These are phyloP conservation scores for Lactarius quietus DNA, from an alignment of 768 basidiomycete genomes.

Conservation along the genomic window DNA sequence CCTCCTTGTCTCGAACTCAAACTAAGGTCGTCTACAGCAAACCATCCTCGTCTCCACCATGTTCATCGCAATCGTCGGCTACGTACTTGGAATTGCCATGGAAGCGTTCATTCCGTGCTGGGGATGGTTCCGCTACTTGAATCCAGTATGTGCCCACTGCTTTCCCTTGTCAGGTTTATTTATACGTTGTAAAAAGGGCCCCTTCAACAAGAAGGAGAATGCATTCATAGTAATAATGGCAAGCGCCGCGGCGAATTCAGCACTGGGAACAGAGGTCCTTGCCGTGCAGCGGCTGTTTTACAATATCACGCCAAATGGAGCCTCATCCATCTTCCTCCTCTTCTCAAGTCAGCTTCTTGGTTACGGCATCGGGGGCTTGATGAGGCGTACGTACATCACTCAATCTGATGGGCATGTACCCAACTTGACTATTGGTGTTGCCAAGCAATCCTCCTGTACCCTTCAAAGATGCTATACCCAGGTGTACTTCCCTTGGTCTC, in stretches of 20 bases:
- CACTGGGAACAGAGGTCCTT: conserved; percentile 51
- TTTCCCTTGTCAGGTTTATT: neutral
- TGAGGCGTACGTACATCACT: conserved; percentile 39
- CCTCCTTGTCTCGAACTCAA: neutral
- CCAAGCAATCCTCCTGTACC: conserved; percentile 47
- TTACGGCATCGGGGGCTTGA: conserved; percentile 53
- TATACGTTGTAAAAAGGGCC: conserved; percentile 36
- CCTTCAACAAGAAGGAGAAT: conserved; percentile 60
- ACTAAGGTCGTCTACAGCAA: conserved; percentile 39
- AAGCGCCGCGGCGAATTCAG: conserved; percentile 51
- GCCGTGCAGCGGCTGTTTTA: conserved; percentile 46
- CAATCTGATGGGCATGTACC: neutral
- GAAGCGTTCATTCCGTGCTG: conserved; percentile 43
- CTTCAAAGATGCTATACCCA: conserved; percentile 52
- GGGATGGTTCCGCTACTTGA: conserved; percentile 47
- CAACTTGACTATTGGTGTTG: conserved; percentile 1
- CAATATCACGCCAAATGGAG: conserved; percentile 47
- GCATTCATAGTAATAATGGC: conserved; percentile 58
- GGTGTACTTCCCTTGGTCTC: conserved; percentile 44
- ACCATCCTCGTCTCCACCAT: conserved; percentile 48
- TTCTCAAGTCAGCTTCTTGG: conserved; percentile 39
- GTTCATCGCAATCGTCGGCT: conserved; percentile 51
- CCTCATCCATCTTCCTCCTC: conserved; percentile 43
- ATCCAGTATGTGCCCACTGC: conserved; percentile 40
- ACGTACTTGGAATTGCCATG: conserved; percentile 46